Percentiles rank a stretch among this genome's conserved stretches.
These are phyloP conservation scores for Xylaria bambusicola DNA, from an alignment of 495 filamentous ascomycete genomes.

Conservation along the genomic window DNA sequence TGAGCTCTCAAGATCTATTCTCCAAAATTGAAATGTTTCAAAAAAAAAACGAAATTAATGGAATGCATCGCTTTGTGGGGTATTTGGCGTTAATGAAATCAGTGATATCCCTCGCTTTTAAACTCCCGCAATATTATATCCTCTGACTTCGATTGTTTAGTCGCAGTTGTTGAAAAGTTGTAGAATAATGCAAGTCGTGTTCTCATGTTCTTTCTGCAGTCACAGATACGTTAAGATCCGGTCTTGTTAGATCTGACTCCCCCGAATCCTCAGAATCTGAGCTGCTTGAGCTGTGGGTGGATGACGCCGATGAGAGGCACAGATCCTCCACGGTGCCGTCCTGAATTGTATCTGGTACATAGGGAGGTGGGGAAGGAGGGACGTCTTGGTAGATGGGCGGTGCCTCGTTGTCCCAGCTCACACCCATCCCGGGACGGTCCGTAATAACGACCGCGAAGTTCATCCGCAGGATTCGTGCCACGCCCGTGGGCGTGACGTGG, in stretches of 20 bases:
- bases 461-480: constrained; percentile 89
- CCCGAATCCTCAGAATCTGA: background rate
- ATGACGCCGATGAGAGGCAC: constrained; percentile 2
- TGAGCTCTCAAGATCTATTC: no score
- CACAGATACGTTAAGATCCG: background rate
- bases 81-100: constrained; percentile 11
- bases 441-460: constrained; percentile 83
- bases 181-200: background rate
- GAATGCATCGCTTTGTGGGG: constrained; percentile 16
- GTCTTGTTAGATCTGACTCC: background rate
- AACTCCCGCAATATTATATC: background rate
- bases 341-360: constrained; percentile 43
- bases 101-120: background rate
- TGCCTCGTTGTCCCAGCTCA: constrained; percentile 96
- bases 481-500: constrained; percentile 81
- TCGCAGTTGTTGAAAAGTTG: no score
- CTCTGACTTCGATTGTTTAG: no score
- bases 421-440: constrained; percentile 81
- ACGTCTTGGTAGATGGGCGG: constrained; percentile 96
- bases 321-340: constrained; percentile 30
- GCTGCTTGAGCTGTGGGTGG: background rate
- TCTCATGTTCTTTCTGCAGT: background rate
- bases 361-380: constrained; percentile 80
- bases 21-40: no score
- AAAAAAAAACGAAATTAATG: no score